These are phyloP conservation scores for Luffa aegyptiaca DNA, from an alignment of 306 rosid species.

Conservation along the genomic window DNA sequence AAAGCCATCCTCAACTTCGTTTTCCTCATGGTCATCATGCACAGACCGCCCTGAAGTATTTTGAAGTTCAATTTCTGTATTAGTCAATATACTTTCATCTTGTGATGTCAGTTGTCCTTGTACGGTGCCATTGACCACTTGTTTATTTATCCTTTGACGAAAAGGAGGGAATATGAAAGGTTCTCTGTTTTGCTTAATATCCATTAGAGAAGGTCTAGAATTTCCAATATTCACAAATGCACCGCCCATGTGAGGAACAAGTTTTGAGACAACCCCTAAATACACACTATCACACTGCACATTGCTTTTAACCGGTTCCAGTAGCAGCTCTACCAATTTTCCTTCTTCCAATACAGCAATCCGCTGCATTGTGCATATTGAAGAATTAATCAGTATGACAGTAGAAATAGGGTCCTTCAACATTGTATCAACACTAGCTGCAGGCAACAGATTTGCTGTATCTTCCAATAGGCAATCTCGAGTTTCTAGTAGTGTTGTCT, in stretches of 20 bases:
- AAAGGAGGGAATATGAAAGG: conserved; percentile 95
- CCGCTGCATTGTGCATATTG: conserved; percentile 97
- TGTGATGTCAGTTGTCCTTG: conserved; percentile 23
- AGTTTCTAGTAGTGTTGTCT: conserved; percentile 25
- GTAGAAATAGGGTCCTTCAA: conserved; percentile 51
- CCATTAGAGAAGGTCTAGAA: conserved; percentile 78
- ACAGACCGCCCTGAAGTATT: conserved; percentile 32
- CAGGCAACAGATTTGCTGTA: conserved; percentile 35
- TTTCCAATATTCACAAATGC: conserved; percentile 86
- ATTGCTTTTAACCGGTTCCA: conserved; percentile 89
- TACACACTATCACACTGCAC: conserved; percentile 93
- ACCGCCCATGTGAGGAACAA: conserved; percentile 94
- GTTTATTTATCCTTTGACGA: conserved; percentile 40
- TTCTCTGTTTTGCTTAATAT: conserved; percentile 61
- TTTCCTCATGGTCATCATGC: conserved; percentile 46
- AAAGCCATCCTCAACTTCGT: conserved; percentile 65
- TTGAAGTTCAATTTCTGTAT: conserved; percentile 27
- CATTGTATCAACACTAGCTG: conserved; percentile 30
- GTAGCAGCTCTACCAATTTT: conserved; percentile 69
- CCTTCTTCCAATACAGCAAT: conserved; percentile 87
- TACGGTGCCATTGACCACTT: conserved; percentile 21
- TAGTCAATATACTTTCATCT: conserved; percentile 23
- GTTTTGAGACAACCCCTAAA: conserved; percentile 73
- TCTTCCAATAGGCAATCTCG: conserved; percentile 11
- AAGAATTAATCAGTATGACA: conserved; percentile 68